Evolutionary conservation across 2,329 filamentous ascomycete genomes (phyloP), one percentile per base, ranked within the genome.

Genomic region (Aspergillus japonicus): DNA sequence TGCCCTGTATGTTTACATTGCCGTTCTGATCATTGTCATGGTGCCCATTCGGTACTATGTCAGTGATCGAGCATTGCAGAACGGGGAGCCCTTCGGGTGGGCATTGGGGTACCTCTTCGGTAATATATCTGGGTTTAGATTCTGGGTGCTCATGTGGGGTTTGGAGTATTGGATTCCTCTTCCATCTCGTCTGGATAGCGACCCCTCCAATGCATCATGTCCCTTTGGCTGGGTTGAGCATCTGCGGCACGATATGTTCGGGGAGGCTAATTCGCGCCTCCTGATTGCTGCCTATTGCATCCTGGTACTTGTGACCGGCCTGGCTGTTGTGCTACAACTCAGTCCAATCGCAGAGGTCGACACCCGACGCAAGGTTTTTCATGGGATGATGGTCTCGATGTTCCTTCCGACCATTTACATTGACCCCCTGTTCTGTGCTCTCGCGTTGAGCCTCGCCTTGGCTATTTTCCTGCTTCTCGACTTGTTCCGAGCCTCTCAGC

Each of bases 361-460:
- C 77, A 99, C 95, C 1, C 86, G 95, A 53, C 87, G 95, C 54
- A 99, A 99, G 76, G 91, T 98, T 24, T 99, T 99, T 74, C 95
- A 99, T 75, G 96, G 96, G 67, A 96, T 94, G 84, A 98, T 98
- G 90, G 94, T 98, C 7, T 87, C 87, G 58, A 97, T 99, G 91
- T 88, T 99, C 58, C 82, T 98, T 2, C 93, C 95, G 0, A 87
- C 91, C 1, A 90, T 89, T 2, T 97, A 87, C 72, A 79, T 98
- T 64, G 95, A 99, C 73, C 94, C 95, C 0, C 83, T 88, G 47
- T 98, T 91, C 74, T 87, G 88, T 53, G 86, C 90, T 1, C 81
- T 99, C 12, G 91, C 92, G 0, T 82, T 98, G n/a, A 82, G 84
- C 0, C 79, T 97, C 33, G 86, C 92, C 26, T 83, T 99, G 39